Evolutionary conservation across 306 rosid species (phyloP).

Genomic region (Sindora glabra): DNA sequence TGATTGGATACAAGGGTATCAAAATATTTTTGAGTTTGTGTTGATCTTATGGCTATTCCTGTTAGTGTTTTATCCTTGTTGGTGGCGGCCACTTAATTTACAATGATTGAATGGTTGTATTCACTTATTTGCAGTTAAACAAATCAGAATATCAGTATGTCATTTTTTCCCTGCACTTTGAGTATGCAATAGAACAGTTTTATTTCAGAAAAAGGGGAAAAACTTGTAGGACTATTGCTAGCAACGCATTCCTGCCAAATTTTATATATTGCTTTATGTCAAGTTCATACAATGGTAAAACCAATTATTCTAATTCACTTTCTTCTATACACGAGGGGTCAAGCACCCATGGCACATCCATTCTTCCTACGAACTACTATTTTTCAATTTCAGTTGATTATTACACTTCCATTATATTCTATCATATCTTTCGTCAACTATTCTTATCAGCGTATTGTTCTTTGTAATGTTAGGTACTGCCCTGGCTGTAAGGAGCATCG

Average conservation of each 20-base stretch:
- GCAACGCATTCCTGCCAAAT: not conserved
- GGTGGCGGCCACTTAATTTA: not conserved
- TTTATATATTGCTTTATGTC: conserved; percentile 1
- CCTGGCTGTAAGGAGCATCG: conserved; percentile 82
- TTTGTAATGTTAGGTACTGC: conserved; percentile 61
- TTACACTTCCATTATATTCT: not conserved
- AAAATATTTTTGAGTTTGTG: not conserved
- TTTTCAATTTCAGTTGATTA: conserved; percentile 6
- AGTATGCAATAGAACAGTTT: not conserved
- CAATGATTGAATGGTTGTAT: conserved; percentile 1
- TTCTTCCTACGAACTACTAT: not conserved
- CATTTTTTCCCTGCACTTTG: not conserved
- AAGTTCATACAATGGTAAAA: too few species aligned
- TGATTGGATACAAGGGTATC: not conserved
- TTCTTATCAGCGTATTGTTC: conserved; percentile 16
- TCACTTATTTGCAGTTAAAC: not conserved
- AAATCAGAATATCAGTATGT: not conserved
- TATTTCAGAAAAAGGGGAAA: too few species aligned
- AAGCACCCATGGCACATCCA: conserved; percentile 4
- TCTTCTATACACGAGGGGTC: not conserved
- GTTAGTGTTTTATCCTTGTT: not conserved
- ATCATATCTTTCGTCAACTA: conserved; percentile 3
- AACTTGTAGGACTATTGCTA: too few species aligned
- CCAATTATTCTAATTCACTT: too few species aligned
- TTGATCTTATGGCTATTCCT: not conserved